Conservation (phyloP, 1,284 basidiomycete species). For the Sanghuangporus sanghuang region DNA sequence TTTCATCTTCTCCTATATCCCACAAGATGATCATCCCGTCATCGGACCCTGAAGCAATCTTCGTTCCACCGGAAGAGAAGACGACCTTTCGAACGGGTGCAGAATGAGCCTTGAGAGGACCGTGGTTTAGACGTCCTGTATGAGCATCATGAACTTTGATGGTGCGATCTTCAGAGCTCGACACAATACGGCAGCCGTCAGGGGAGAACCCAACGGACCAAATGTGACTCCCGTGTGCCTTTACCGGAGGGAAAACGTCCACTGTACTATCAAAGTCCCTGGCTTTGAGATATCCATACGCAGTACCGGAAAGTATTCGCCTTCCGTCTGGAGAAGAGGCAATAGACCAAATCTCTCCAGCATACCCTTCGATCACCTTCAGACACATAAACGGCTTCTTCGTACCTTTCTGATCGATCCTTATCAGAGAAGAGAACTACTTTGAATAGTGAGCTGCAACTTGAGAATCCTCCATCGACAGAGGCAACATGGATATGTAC, state of each 20-base stretch:
- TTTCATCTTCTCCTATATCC: background rate
- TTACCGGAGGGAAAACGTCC: background rate
- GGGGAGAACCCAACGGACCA: background rate
- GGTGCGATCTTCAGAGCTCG: conserved; percentile 15
- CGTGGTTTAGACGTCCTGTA: background rate
- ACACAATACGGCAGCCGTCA: conserved; percentile 8
- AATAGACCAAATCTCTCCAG: background rate
- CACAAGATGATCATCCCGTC: background rate
- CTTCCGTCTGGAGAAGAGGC: conserved; percentile 15
- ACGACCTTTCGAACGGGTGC: background rate
- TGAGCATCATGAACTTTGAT: conserved; percentile 16
- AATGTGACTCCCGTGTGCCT: background rate
- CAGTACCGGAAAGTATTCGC: conserved; percentile 17
- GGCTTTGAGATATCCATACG: background rate
- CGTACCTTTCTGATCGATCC: background rate
- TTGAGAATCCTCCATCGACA: conserved; percentile 15
- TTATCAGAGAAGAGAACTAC: background rate
- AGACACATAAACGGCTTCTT: background rate
- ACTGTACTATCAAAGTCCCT: background rate
- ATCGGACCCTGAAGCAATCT: background rate
- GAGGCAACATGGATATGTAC: conserved; percentile 22
- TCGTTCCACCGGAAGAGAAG: background rate
- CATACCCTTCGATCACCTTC: background rate
- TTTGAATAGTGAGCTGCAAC: background rate
- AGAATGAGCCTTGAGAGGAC: conserved; percentile 24